phyloP scores from a whole-genome alignment of 202 grass and related monocot genomes.

The Setaria italica region DNA sequence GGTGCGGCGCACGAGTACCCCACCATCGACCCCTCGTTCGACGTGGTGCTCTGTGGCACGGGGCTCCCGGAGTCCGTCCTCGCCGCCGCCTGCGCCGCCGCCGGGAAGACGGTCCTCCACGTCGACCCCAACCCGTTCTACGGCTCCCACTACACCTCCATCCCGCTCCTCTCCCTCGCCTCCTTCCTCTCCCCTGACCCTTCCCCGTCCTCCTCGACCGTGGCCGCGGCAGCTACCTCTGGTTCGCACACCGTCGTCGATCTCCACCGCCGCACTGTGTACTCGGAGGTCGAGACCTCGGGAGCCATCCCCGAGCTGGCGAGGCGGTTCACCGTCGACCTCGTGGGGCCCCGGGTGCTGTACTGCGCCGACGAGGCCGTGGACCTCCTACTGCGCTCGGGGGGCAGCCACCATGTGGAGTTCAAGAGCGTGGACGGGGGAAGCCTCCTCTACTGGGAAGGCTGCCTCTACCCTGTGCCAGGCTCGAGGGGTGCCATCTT shows the following conservation, averaged over 20 bases:
- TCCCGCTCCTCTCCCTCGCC: constrained; percentile 52
- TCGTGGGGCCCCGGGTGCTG: constrained; percentile 72
- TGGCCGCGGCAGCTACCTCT: background rate
- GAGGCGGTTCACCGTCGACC: constrained; percentile 64
- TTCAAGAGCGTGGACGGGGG: constrained; percentile 26
- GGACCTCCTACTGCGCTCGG: constrained; percentile 78
- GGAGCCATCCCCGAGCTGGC: constrained; percentile 62
- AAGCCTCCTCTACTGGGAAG: no score
- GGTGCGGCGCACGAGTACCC: constrained; percentile 46
- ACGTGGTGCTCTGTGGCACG: constrained; percentile 84
- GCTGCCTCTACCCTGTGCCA: no score
- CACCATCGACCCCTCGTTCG: constrained; percentile 77
- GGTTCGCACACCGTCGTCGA: constrained; percentile 37
- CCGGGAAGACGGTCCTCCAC: constrained; percentile 90
- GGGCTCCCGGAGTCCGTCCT: constrained; percentile 86
- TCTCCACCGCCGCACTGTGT: constrained; percentile 53
- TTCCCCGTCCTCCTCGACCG: background rate
- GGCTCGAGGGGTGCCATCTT: no score
- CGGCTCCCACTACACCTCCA: constrained; percentile 85
- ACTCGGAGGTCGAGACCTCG: constrained; percentile 69
- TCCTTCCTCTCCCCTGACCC: constrained; percentile 53
- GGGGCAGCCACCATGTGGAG: constrained; percentile 81
- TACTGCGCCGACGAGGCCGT: constrained; percentile 92
- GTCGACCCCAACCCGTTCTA: constrained; percentile 86
- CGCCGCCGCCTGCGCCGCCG: constrained; percentile 70